Base-by-base conservation (phyloP, 2,329 filamentous ascomycete species). In the Ophiostoma sp. region DNA sequence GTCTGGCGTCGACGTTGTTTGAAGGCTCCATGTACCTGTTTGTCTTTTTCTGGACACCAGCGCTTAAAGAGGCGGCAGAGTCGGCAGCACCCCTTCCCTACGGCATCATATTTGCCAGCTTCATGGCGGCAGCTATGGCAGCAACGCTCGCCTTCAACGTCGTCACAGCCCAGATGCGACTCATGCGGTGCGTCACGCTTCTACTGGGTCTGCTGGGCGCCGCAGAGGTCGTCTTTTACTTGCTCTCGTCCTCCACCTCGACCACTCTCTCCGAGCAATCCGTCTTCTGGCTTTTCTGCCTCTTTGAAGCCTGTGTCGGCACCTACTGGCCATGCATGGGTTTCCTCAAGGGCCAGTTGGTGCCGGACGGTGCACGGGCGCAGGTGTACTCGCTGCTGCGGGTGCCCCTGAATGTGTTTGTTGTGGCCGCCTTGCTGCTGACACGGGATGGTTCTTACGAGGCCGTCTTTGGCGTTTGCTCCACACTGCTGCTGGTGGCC, bases 11-110 rank as follows among this genome's bases (percentile, higher is more conserved):
- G 1, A 87, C 86, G 70, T 83, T 88, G 77, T 89, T 89, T 77
- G 87, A 89, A 79, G 87, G 87, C 17, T 86, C 85, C 19, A 87
- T 89, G 82, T 89, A 88, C 78, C 83, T 89, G 28, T 89, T 88
- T 78, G 86, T 89, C 70, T 88, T 80, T 78, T 88, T 89, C 80
- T 89, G 87, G 84, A 84, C 86, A 2, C 86, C 87, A 0, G 85
- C 86, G 2, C 80, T 89, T 61, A 83, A 80, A 70, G 80, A 82
- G 2, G 79, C 81, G 1, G 79, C 79, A n/a, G 71, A 39, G 25
- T 33, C 70, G 22, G 36, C 59, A 12, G 39, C 36, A 1, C 22
- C 73, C 11, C 78, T 82, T 42, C 81, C 82, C 0, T 87, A 88
- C 75, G 86, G 84, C 22, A 78, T 84, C 70, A 84, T 85, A 72